Conservation (phyloP, 192 early-diverging fungal genomes). For the Allomyces arbusculus region DNA sequence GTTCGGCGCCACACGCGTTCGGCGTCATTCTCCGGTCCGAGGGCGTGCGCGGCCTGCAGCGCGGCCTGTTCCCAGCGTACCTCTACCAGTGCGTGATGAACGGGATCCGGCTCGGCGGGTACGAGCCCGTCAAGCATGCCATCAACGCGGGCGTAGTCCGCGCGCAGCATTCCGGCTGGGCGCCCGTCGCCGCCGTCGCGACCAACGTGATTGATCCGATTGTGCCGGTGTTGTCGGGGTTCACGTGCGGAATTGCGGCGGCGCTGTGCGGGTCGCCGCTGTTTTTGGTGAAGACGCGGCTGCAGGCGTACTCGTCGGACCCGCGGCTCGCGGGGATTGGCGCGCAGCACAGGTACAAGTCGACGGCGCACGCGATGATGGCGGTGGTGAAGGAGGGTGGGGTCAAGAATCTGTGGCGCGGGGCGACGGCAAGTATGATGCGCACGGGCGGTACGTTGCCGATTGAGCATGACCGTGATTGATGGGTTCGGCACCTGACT, state of each 20-base stretch:
- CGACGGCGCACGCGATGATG: slow-evolving; percentile 39
- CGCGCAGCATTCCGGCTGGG: not conserved
- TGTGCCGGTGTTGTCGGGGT: slow-evolving; percentile 51
- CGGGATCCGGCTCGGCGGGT: slow-evolving; percentile 75
- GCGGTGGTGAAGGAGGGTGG: slow-evolving; percentile 50
- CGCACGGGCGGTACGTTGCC: slow-evolving; percentile 33
- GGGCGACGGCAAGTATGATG: slow-evolving; percentile 71
- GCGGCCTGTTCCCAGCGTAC: slow-evolving; percentile 74
- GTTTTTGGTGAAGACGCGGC: slow-evolving; percentile 76
- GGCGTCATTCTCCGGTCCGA: slow-evolving; percentile 56
- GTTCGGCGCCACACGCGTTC: slow-evolving; percentile 57
- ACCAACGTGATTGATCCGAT: not conserved
- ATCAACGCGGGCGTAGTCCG: slow-evolving; percentile 11
- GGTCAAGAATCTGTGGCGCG: slow-evolving; percentile 61
- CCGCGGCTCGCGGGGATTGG: slow-evolving; percentile 45
- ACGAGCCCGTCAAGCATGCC: slow-evolving; percentile 56
- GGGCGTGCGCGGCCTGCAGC: slow-evolving; percentile 65
- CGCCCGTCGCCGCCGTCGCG: slow-evolving; percentile 15
- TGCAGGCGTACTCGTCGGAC: slow-evolving; percentile 51
- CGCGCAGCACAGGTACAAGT: slow-evolving; percentile 63
- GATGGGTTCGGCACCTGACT: too few species aligned
- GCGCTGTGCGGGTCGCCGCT: slow-evolving; percentile 67
- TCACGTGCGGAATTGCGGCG: slow-evolving; percentile 55
- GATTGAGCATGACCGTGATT: too few species aligned
- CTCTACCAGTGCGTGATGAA: slow-evolving; percentile 82